Conservation (phyloP, 371 early-diverging fungal genomes). For the Phascolomyces articulosus region DNA sequence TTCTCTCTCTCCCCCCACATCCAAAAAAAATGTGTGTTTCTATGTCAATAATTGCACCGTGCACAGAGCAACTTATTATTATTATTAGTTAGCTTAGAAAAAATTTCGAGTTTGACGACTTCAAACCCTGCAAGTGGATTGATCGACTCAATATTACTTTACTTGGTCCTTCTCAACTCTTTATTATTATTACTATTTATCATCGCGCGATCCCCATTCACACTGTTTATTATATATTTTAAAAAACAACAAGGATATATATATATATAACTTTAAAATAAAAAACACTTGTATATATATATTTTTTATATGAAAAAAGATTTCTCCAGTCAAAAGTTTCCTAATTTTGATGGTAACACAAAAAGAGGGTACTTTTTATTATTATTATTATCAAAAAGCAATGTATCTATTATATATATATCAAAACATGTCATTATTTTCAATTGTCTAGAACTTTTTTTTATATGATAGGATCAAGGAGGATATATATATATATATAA, state of each 20-base stretch:
- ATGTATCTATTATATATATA: too few species aligned
- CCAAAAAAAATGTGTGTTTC: too few species aligned
- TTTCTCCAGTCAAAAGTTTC: not conserved
- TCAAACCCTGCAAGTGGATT: constrained; percentile 23
- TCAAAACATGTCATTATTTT: too few species aligned
- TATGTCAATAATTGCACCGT: constrained; percentile 15
- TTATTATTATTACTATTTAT: too few species aligned
- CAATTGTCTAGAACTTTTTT: not conserved
- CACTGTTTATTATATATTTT: too few species aligned
- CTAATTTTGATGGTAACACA: not conserved
- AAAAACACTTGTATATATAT: too few species aligned
- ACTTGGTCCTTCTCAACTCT: not conserved
- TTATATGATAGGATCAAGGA: not conserved
- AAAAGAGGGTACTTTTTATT: not conserved
- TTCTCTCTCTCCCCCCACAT: too few species aligned
- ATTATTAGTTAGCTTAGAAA: constrained; percentile 13
- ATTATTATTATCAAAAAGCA: too few species aligned
- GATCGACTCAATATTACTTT: constrained; percentile 12
- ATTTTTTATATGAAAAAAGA: too few species aligned
- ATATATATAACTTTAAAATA: too few species aligned
- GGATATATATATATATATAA: not conserved
- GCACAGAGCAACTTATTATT: not conserved
- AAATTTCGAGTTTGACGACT: constrained; percentile 18
- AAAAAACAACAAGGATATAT: too few species aligned
- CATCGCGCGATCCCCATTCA: too few species aligned